phyloP scores from a whole-genome alignment of 2,329 filamentous ascomycete genomes.

The Fusarium pilosicola region DNA sequence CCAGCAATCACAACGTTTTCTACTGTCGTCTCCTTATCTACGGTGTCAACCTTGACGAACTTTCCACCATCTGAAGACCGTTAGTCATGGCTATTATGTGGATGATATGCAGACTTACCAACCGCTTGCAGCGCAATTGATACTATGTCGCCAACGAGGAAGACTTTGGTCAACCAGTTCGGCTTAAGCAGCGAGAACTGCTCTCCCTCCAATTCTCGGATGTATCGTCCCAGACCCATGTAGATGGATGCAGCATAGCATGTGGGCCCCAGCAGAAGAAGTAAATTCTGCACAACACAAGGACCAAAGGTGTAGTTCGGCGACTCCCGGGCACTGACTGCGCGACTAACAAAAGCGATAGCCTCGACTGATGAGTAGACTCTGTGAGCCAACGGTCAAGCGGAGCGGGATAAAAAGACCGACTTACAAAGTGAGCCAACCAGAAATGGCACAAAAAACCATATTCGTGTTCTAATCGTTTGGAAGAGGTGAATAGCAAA shows the following conservation, averaged over 20 bases:
- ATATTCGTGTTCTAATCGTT: neutral
- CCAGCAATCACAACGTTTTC: neutral
- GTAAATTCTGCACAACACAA: neutral
- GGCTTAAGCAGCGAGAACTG: neutral
- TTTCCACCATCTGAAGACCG: neutral
- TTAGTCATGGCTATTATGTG: neutral
- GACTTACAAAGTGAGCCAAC: neutral
- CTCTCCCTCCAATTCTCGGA: neutral
- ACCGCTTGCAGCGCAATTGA: neutral
- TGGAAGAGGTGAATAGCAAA: neutral
- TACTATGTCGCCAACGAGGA: neutral
- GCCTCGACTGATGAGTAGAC: no score
- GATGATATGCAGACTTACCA: neutral
- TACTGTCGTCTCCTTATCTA: neutral
- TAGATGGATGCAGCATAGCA: slow-evolving; percentile 4
- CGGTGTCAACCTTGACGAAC: neutral
- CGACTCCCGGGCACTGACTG: no score
- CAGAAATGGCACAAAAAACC: slow-evolving; percentile 1
- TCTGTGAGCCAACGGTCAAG: no score
- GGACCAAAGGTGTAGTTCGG: neutral
- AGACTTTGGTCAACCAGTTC: neutral
- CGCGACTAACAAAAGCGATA: no score
- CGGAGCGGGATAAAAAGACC: no score
- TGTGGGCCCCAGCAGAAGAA: slow-evolving; percentile 2
- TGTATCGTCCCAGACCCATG: neutral